Base-by-base conservation (phyloP, 73 alveolate species). In the Breviolum minutum region DNA sequence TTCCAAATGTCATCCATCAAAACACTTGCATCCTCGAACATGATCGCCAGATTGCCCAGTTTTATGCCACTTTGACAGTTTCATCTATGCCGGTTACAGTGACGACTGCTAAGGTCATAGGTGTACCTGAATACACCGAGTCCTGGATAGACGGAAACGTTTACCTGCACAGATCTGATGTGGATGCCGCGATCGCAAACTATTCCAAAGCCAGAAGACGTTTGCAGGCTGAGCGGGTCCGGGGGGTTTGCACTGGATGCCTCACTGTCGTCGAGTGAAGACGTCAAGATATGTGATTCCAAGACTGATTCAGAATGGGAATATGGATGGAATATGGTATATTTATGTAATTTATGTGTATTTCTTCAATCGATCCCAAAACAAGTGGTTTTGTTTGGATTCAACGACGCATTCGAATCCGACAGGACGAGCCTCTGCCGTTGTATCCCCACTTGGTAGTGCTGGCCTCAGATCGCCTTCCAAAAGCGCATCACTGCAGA, bases 361-460 rank as follows among this genome's bases (percentile, higher is more conserved):
- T 40, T 40, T 40, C 54, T 40, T 40, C 54, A 40, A 40, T 3
- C 54, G 3, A 40, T 40, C 54, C 54, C 54, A 0, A 0, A 40
- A 40, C 54, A 40, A 40, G 3, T n/a, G 54, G 54, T 40, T 40
- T 40, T 40, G 54, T 40, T 40, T 0, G 54, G 54, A 40, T 40
- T 40, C 54, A 40, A 40, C 3, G 77, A 68, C 77, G 24, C 77
- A 4, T 22, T 68, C 77, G 24, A 68, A 22, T 29, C 30, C 48
- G 64, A 6, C 12, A 82, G 91, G 91, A 82, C 61, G 74, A 22
- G 6, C 26, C 74, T 8, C 74, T 60, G 61, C 61, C 24, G 0
- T 70, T 82, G 91, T 24, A 11, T 61, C 91, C 91, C 20, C 91
- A 82, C 74, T 60, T 82, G 63, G 91, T 82, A 60, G 91, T 30